Evolutionary conservation across 169 alveolate species (phyloP), one percentile per base, ranked within the genome.

Genomic region (Plasmodium coatneyi): DNA sequence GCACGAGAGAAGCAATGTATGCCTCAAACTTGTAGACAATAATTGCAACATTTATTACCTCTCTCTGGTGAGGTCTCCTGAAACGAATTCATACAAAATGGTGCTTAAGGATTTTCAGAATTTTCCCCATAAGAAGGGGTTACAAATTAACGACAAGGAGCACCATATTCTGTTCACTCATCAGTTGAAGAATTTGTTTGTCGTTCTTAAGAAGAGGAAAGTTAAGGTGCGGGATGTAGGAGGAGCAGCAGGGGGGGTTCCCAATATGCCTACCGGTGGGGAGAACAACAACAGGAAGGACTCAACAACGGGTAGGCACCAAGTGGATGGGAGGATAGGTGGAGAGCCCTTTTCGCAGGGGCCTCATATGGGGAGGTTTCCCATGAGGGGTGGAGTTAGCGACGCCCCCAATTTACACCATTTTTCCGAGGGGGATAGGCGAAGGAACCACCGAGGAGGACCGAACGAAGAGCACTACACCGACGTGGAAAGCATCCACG

Each of bases 91-190:
- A 19, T 91, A 12, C 66, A 91, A 91, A 71, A 22, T 91, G 22
- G 79, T 81, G 12, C 82, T 91, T 10, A 91, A 81, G 74, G 95
- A 91, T 49, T 91, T 91, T 34, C 95, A 91, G 39, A 91, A 91
- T 82, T 91, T 30, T n/a, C 95, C 95, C 56, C 91, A 81, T 43
- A 91, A 91, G 16, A 74, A 81, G 5, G 95, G 95, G 1, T 10
- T 91, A 43, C 81, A 81, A 60, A 81, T 91, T 80, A 52, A 81
- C n/a, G 83, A 66, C 7, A 80, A 91, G 66, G 71, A 91, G 1
- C 19, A 79, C 22, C 43, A 80, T 12, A 84, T 80, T 34, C 39
- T 81, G 25, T 91, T 74, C 71, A 91, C 92, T 5, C 80, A 80
- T 43, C 84, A 81, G 16, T 70, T 81, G 60, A 91, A 81, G 72